phyloP scores from a whole-genome alignment of 306 rosid species.

The Pterocarpus santalinus region DNA sequence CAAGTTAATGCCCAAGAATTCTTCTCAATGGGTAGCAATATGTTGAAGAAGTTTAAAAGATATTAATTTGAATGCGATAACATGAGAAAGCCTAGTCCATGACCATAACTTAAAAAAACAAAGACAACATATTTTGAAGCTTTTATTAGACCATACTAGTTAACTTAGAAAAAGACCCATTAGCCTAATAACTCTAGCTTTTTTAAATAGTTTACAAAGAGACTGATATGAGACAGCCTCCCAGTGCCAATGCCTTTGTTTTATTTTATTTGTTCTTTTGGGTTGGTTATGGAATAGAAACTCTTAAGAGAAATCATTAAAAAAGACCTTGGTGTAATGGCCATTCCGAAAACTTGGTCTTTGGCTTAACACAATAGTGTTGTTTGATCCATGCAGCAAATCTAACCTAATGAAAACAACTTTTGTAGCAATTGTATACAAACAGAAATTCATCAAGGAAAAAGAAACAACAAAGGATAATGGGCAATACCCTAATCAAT shows the following conservation, averaged over 20 bases:
- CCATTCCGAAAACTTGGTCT: background rate
- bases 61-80: constrained; percentile 15
- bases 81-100: constrained; percentile 34
- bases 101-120: constrained; percentile 9
- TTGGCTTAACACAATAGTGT: background rate
- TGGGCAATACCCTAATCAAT: constrained; percentile 9
- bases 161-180: no score
- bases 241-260: background rate
- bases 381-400: background rate
- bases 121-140: background rate
- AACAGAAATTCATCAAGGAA: constrained; percentile 5
- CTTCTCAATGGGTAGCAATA: constrained; percentile 32
- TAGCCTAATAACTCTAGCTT: background rate
- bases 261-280: background rate
- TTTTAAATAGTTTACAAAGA: constrained; percentile 10
- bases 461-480: background rate
- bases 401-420: background rate
- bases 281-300: constrained; percentile 9
- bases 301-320: background rate
- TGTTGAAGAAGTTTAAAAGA: constrained; percentile 1
- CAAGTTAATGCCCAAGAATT: constrained; percentile 36
- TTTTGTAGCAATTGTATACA: background rate
- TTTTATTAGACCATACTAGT: no score
- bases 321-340: background rate
- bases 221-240: background rate